These are phyloP conservation scores for Talaromyces sp. DNA, from an alignment of 2,329 filamentous ascomycete genomes.

Conservation along the genomic window DNA sequence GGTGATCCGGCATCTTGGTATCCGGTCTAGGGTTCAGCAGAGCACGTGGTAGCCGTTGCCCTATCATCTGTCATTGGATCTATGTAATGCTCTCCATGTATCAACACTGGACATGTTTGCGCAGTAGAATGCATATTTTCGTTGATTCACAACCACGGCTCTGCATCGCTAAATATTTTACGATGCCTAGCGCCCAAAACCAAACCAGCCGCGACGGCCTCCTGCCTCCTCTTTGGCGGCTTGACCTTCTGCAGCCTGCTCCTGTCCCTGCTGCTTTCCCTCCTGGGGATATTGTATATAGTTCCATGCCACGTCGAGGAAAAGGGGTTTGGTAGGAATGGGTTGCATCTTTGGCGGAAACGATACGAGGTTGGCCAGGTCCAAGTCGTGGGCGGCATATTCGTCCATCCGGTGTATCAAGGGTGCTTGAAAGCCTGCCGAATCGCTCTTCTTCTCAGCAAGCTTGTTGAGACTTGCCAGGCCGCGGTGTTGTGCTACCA, in stretches of 20 bases:
- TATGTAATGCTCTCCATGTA: not conserved
- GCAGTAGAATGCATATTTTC: not conserved
- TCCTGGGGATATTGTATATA: slow-evolving; percentile 87
- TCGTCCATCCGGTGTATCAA: slow-evolving; percentile 70
- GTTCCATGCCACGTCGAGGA: slow-evolving; percentile 96
- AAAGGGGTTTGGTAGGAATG: slow-evolving; percentile 89
- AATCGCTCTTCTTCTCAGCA: slow-evolving; percentile 43
- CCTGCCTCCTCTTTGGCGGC: slow-evolving; percentile 42
- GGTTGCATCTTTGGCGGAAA: slow-evolving; percentile 81
- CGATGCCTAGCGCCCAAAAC: slow-evolving; percentile 51
- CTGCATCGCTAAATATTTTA: not conserved
- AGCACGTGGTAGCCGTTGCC: slow-evolving; percentile 3
- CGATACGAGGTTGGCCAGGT: slow-evolving; percentile 75
- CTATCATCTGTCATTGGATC: not conserved
- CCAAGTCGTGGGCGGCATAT: slow-evolving; percentile 66
- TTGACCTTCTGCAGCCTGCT: slow-evolving; percentile 16
- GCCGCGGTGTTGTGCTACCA: slow-evolving; percentile 77
- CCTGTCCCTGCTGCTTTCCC: slow-evolving; percentile 25
- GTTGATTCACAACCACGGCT: not conserved
- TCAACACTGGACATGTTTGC: not conserved
- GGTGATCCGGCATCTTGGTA: slow-evolving; percentile 2
- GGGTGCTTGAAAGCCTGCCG: slow-evolving; percentile 47
- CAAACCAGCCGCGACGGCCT: slow-evolving; percentile 72
- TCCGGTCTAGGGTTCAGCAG: not conserved
- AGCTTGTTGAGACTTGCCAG: slow-evolving; percentile 77